phyloP scores from a whole-genome alignment of 2,329 filamentous ascomycete genomes.

The Spiromastix sp. region DNA sequence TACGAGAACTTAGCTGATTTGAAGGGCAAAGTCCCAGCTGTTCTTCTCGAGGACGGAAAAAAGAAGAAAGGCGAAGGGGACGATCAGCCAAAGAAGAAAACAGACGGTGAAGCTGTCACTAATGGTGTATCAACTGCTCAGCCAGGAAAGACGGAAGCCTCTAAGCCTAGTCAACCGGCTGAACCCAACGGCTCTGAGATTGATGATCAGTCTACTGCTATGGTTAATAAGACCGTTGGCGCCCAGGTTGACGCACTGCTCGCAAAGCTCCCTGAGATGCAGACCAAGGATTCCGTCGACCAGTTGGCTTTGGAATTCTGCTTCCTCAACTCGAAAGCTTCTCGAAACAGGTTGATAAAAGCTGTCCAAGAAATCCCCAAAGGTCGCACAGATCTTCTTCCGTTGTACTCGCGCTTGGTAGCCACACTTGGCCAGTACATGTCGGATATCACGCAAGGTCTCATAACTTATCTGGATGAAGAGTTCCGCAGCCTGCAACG shows the following conservation, averaged over 20 bases:
- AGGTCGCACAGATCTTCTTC: conserved; percentile 80
- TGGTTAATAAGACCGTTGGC: conserved; percentile 94
- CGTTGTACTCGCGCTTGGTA: conserved; percentile 82
- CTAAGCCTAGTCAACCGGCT: conserved; percentile 31
- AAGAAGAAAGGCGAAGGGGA: conserved; percentile 82
- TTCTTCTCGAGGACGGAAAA: conserved; percentile 85
- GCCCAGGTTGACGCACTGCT: conserved; percentile 91
- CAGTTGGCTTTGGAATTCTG: conserved; percentile 93
- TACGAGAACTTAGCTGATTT: conserved; percentile 95
- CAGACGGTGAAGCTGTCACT: conserved; percentile 36
- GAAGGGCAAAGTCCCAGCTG: conserved; percentile 88
- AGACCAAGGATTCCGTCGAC: conserved; percentile 83
- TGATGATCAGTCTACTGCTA: conserved; percentile 85
- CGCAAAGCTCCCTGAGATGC: conserved; percentile 78
- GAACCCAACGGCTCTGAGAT: conserved; percentile 41
- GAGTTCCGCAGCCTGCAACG: conserved; percentile 95
- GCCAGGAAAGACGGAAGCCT: conserved; percentile 21
- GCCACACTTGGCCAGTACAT: conserved; percentile 91
- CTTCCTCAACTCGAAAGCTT: conserved; percentile 96
- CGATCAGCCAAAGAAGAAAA: conserved; percentile 70
- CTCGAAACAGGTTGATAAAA: conserved; percentile 86
- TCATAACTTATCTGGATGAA: conserved; percentile 87
- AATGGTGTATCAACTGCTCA: conserved; percentile 33
- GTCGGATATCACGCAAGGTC: conserved; percentile 81
- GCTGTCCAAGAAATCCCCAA: conserved; percentile 91